Conservation (phyloP, 805 yeast species). For the Cyberlindnera amylophila region DNA sequence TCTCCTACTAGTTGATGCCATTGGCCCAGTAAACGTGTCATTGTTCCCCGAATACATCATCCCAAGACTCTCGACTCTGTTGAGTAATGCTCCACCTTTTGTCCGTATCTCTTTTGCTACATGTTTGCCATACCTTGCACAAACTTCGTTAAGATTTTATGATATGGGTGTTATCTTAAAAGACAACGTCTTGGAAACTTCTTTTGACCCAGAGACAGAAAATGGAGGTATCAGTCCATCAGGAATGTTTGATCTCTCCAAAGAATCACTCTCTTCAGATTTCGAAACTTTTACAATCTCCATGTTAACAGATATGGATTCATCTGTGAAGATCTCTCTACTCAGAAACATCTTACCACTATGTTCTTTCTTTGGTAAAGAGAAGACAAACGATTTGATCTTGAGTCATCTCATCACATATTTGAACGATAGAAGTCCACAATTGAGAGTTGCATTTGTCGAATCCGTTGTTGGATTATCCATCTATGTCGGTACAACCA, state of each 20-base stretch:
- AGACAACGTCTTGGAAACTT: conserved; percentile 30
- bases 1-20: conserved; percentile 53
- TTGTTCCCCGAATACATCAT: conserved; percentile 79
- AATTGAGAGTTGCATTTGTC: conserved; percentile 67
- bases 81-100: conserved; percentile 37
- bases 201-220: conserved; percentile 44
- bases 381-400: conserved; percentile 82
- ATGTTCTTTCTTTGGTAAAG: conserved; percentile 80
- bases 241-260: conserved; percentile 35
- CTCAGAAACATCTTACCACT: conserved; percentile 69
- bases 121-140: conserved; percentile 70
- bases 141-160: conserved; percentile 57
- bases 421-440: conserved; percentile 71
- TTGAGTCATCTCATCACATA: conserved; percentile 90
- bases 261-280: conserved; percentile 43
- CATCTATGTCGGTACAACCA: conserved; percentile 72
- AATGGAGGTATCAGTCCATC: conserved; percentile 33
- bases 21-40: conserved; percentile 71
- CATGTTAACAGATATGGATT: conserved; percentile 64
- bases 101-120: conserved; percentile 68
- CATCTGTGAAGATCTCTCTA: conserved; percentile 66
- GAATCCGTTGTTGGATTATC: conserved; percentile 70
- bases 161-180: conserved; percentile 54
- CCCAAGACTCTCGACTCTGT: conserved; percentile 56
- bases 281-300: conserved; percentile 65